phyloP scores from a whole-genome alignment of 2,329 filamentous ascomycete species.

The Stagonosporopsis chrysanthemi region DNA sequence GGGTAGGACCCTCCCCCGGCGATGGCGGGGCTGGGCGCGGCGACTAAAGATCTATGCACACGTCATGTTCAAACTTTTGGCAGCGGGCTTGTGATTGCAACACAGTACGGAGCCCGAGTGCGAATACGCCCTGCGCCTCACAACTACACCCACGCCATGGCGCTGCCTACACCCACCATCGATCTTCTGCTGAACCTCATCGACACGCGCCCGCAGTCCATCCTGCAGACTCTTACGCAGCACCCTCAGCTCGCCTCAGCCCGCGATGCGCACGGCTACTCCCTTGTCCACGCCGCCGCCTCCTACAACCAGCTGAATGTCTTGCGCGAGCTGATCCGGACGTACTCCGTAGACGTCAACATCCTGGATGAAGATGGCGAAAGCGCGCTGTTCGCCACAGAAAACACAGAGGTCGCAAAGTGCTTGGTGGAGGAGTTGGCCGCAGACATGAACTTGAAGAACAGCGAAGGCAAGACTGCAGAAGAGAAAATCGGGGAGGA shows the following conservation, averaged over 20 bases:
- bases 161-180: constrained; percentile 50
- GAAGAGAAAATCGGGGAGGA: constrained; percentile 76
- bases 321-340: constrained; percentile 74
- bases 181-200: constrained; percentile 65
- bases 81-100: constrained; percentile 1
- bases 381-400: constrained; percentile 92
- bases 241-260: constrained; percentile 77
- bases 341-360: constrained; percentile 80
- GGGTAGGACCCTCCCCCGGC: constrained; percentile 2
- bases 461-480: constrained; percentile 80
- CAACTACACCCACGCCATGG: constrained; percentile 25
- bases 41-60: constrained; percentile 18
- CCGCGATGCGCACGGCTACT: constrained; percentile 94
- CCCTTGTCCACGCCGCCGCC: constrained; percentile 87
- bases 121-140: background rate
- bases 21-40: constrained; percentile 9
- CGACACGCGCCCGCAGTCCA: constrained; percentile 77
- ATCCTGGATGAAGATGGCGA: constrained; percentile 90
- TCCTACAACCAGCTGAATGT: constrained; percentile 90
- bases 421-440: constrained; percentile 83
- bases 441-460: constrained; percentile 69
- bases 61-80: constrained; percentile 23
- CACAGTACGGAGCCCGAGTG: constrained; percentile 6
- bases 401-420: constrained; percentile 79
- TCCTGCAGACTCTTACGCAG: constrained; percentile 76